Percentiles rank a stretch among this genome's conserved stretches.
Conservation (phyloP, 257 asterid genomes). For the Fraxinus excelsior region DNA sequence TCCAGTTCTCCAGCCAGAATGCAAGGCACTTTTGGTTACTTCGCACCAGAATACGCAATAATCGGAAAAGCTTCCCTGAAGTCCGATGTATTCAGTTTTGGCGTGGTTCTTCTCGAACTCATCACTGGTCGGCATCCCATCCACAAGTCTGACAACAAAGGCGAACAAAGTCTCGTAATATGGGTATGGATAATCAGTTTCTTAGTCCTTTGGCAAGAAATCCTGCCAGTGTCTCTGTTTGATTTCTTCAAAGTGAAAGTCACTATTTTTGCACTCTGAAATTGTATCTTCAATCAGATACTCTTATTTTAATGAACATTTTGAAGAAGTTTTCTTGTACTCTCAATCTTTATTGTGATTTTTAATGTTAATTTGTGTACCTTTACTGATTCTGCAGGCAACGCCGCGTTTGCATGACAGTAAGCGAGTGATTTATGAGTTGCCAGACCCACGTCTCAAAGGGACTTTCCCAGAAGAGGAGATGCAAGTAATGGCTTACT, state of each 20-base stretch:
- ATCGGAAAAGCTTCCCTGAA: conserved; percentile 83
- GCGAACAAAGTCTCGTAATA: conserved; percentile 83
- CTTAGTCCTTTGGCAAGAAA: conserved; percentile 3
- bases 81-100: conserved; percentile 98
- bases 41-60: conserved; percentile 93
- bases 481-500: conserved; percentile 92
- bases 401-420: conserved; percentile 77
- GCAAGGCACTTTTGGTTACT: conserved; percentile 98
- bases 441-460: conserved; percentile 75
- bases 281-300: neutral
- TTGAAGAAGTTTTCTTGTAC: neutral
- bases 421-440: conserved; percentile 69
- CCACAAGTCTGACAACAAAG: conserved; percentile 54
- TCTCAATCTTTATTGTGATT: neutral
- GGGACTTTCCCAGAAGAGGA: conserved; percentile 78
- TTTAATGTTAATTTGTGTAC: neutral
- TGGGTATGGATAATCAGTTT: conserved; percentile 61
- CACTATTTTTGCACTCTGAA: neutral
- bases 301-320: neutral
- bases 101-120: conserved; percentile 94
- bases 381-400: conserved; percentile 54
- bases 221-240: neutral
- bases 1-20: conserved; percentile 89
- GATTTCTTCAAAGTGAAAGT: neutral
- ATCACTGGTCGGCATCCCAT: conserved; percentile 86